Base-by-base conservation (phyloP, 306 rosid species). In the Purshia tridentata region DNA sequence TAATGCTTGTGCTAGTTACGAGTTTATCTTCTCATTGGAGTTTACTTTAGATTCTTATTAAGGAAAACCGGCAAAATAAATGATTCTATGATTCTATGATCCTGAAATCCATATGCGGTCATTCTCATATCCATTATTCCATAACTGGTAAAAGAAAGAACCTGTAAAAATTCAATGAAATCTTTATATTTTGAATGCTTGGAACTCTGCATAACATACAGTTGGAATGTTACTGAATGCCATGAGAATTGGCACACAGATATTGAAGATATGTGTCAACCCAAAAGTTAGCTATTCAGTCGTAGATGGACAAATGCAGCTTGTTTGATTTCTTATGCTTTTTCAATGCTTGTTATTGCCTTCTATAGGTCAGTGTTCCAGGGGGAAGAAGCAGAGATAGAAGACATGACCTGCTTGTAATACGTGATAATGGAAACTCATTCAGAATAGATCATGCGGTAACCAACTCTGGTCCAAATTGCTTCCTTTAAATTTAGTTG, bases 311-410 rank as follows among this genome's bases (percentile, higher is more conserved):
- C 8, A 18, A 42, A 4, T 64, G 48, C 37, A 22, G 62, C 49
- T 6, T 20, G 41, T 57, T 4, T 37, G 13, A 45, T 29, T 50
- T 73, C 48, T 6, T 73, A 19, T 48, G 29, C 45, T 61, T n/a
- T 14, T 19, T 53, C 52, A 45, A 42, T 50, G 42, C 22, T 15
- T 70, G 35, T 44, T 75, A 66, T 70, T 70, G 63, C 48, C 72
- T 78, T 77, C 44, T 62, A 72, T 56, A 93, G 98, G 98, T 93
- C 76, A 86, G 91, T 61, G 86, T 83, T 81, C 94, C 96, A 4
- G 96, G 97, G 54, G 98, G 97, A 53, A 84, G 84, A 88, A 86
- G 81, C 14, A 89, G 98, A 81, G 91, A 93, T 82, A 88, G 97
- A 73, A 93, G 78, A 86, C 84, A 71, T 1, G 98, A 93, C 81